Evolutionary conservation across 2,329 filamentous ascomycete species (phyloP), one percentile per base, ranked within the genome.

Genomic region (Aspergillus novoparasiticus): DNA sequence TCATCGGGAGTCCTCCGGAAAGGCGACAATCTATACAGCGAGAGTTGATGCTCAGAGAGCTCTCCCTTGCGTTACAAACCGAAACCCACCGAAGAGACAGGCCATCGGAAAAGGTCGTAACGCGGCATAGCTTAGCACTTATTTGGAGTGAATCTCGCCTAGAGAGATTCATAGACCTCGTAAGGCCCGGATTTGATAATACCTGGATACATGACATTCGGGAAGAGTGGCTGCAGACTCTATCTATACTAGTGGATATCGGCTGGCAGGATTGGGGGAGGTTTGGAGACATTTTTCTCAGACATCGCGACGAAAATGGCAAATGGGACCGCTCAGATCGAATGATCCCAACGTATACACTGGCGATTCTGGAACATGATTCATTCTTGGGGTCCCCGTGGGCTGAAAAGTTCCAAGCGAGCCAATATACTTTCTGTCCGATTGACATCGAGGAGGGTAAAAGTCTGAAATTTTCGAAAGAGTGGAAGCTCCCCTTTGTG

Each of bases 171-270:
- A 34, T 66, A 23, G 50, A 55, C 2, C 23, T 55, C 8, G 23
- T 51, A 21, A 39, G 43, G 1, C 46, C 60, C 8, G 51, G 64
- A 9, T 53, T 59, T 19, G 41, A 58, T 16, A 11, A 28, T 23
- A 19, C n/a, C 1, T 14, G 6, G 14, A 59, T 62, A 3, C 6
- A 41, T 3, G 16, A 32, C 5, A 54, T 69, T 19, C 56, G 32
- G 21, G 11, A 32, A 1, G 46, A 57, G 2, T 54, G 63, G 12
- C 16, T 69, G 6, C 59, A 63, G 11, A 66, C 57, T 4, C 50
- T 69, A 9, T 69, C 67, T 1, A 61, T 65, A 19, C 48, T 69
- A 1, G 51, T 59, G 4, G 59, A 50, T 26, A 65, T 69, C 12
- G 32, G 50, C 14, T 69, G 67, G 67, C 12, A 51, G 16, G 57